phyloP scores from a whole-genome alignment of 106 monocot genomes.

The Acanthochlamys bracteata region DNA sequence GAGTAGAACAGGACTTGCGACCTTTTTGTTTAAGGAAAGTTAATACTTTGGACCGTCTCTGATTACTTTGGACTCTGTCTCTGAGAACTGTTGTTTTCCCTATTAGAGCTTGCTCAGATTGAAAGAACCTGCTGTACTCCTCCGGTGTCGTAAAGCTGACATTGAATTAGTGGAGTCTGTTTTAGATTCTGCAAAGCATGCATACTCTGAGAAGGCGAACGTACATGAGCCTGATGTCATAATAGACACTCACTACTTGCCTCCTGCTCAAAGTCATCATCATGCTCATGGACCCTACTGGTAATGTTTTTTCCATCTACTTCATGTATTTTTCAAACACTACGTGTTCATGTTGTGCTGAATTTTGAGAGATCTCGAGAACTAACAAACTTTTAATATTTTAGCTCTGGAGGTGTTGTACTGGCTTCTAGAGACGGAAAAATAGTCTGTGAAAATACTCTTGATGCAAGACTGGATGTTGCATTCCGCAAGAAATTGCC shows the following conservation, averaged over 20 bases:
- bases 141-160: slow-evolving; percentile 73
- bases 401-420: slow-evolving; percentile 70
- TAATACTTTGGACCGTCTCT: background rate
- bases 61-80: background rate
- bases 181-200: slow-evolving; percentile 49
- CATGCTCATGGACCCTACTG: slow-evolving; percentile 53
- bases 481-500: slow-evolving; percentile 58
- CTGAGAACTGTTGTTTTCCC: background rate
- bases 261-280: slow-evolving; percentile 47
- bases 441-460: slow-evolving; percentile 59
- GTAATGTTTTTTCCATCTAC: slow-evolving; percentile 23
- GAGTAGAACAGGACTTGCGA: too few species aligned
- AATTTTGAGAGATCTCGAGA: too few species aligned
- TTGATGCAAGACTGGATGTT: slow-evolving; percentile 61
- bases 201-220: slow-evolving; percentile 65
- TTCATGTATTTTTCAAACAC: background rate
- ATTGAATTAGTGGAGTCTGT: slow-evolving; percentile 43
- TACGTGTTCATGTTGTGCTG: background rate
- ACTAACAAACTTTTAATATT: slow-evolving; percentile 4
- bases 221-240: slow-evolving; percentile 58
- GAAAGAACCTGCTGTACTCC: slow-evolving; percentile 80
- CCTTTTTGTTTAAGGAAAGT: too few species aligned
- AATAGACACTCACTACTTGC: slow-evolving; percentile 60
- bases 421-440: slow-evolving; percentile 63
- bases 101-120: slow-evolving; percentile 73